Conservation (phyloP, 805 yeast species). For the Wickerhamomyces pijperi region DNA sequence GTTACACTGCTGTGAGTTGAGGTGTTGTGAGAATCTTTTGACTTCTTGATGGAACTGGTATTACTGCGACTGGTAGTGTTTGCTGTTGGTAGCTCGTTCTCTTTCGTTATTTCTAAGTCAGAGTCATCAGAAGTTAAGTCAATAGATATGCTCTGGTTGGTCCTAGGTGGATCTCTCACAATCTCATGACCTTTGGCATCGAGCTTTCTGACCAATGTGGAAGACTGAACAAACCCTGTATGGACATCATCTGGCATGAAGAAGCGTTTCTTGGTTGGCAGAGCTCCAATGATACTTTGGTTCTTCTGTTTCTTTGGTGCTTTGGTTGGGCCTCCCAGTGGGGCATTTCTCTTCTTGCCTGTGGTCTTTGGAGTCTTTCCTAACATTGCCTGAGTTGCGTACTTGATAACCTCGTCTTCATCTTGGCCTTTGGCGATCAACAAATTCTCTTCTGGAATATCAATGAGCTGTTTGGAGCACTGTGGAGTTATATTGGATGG, state of each 20-base stretch:
- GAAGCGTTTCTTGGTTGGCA: conserved; percentile 32
- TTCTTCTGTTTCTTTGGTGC: conserved; percentile 8
- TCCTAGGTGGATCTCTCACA: not conserved
- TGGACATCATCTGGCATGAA: conserved; percentile 68
- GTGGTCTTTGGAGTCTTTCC: conserved; percentile 16
- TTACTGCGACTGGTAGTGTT: not conserved
- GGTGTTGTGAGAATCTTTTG: not conserved
- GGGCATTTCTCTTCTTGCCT: conserved; percentile 11
- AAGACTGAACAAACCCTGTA: conserved; percentile 50
- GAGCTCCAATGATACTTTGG: conserved; percentile 7
- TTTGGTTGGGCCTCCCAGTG: conserved; percentile 3
- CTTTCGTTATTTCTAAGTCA: not conserved
- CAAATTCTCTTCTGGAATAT: conserved; percentile 60
- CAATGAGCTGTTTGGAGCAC: conserved; percentile 45
- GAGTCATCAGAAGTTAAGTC: not conserved
- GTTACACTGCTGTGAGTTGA: no score
- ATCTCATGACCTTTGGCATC: not conserved
- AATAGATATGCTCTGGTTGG: not conserved
- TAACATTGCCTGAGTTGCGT: conserved; percentile 57
- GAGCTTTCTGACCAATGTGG: conserved; percentile 29
- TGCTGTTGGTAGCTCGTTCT: not conserved
- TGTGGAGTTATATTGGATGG: conserved; percentile 47
- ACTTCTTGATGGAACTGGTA: not conserved
- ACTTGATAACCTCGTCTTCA: conserved; percentile 54
- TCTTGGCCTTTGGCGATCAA: conserved; percentile 42